phyloP scores from a whole-genome alignment of 1,284 basidiomycete species.

The Ustilago trichophora region DNA sequence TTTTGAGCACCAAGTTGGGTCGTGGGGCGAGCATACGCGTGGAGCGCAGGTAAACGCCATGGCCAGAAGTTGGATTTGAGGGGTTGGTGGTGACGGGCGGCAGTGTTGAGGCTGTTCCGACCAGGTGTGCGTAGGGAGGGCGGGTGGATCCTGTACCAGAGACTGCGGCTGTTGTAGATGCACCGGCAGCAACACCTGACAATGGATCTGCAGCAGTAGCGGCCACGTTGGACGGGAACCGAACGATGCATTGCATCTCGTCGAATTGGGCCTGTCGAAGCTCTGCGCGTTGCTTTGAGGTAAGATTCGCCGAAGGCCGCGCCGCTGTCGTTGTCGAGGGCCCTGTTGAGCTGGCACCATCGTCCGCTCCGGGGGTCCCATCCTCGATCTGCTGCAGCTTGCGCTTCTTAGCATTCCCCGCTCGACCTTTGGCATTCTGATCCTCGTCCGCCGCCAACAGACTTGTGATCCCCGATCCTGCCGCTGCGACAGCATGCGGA shows the following conservation, averaged over 20 bases:
- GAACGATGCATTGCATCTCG: constrained; percentile 60
- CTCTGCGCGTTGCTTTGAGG: constrained; percentile 53
- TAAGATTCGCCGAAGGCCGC: constrained; percentile 28
- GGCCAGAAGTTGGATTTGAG: constrained; percentile 47
- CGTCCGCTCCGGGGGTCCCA: constrained; percentile 26
- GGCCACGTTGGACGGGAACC: constrained; percentile 44
- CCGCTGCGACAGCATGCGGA: constrained; percentile 54
- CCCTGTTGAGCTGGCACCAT: constrained; percentile 9
- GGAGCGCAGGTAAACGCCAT: constrained; percentile 64
- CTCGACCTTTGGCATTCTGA: constrained; percentile 15
- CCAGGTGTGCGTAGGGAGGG: constrained; percentile 61
- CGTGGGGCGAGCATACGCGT: constrained; percentile 61
- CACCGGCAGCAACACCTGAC: background rate
- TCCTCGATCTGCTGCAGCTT: constrained; percentile 45
- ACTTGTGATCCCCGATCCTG: constrained; percentile 58
- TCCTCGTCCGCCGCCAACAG: constrained; percentile 28
- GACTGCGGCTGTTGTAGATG: background rate
- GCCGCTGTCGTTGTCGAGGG: constrained; percentile 3
- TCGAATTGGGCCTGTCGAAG: constrained; percentile 59
- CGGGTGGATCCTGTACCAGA: constrained; percentile 13
- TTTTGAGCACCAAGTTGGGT: constrained; percentile 50
- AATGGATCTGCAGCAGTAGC: background rate
- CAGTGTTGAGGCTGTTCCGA: constrained; percentile 60
- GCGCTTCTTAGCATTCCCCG: constrained; percentile 35
- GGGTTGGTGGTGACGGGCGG: constrained; percentile 55